These are phyloP conservation scores for Fusarium sterilihyphosum DNA, from an alignment of 2,329 filamentous ascomycete genomes.

Conservation along the genomic window DNA sequence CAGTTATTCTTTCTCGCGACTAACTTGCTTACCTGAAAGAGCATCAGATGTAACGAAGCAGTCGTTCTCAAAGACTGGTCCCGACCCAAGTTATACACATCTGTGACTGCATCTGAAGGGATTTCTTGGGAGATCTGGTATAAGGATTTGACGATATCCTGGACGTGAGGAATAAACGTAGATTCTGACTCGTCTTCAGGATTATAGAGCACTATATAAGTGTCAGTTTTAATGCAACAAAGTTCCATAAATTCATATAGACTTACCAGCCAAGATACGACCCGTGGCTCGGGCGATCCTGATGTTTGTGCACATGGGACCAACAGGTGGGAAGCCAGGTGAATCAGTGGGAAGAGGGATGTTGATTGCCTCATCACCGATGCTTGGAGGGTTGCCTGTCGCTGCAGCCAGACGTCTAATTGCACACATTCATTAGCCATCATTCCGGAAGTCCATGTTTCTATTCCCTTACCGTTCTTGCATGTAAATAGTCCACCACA, in stretches of 20 bases:
- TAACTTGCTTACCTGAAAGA: slow-evolving; percentile 41
- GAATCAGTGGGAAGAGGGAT: slow-evolving; percentile 41
- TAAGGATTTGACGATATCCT: slow-evolving; percentile 45
- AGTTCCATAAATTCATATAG: rapidly evolving
- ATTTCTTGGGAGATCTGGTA: slow-evolving; percentile 43
- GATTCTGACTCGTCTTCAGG: slow-evolving; percentile 44
- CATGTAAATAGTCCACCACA: slow-evolving; percentile 47
- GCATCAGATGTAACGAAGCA: slow-evolving; percentile 47
- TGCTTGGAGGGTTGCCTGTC: slow-evolving; percentile 41
- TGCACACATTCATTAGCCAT: background rate
- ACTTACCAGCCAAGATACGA: slow-evolving; percentile 40
- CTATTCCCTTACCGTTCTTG: slow-evolving; percentile 39
- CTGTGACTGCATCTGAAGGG: slow-evolving; percentile 38
- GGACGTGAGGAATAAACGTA: slow-evolving; percentile 45
- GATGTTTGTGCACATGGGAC: slow-evolving; percentile 44
- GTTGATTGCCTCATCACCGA: slow-evolving; percentile 40
- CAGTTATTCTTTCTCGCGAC: rapidly evolving
- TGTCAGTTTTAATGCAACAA: background rate
- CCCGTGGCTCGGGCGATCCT: slow-evolving; percentile 40
- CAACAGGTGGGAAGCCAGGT: slow-evolving; percentile 43
- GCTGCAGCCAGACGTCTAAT: slow-evolving; percentile 37
- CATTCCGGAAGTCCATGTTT: rapidly evolving
- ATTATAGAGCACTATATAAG: slow-evolving; percentile 41
- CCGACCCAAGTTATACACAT: slow-evolving; percentile 34
- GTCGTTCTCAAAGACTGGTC: slow-evolving; percentile 46